These are phyloP conservation scores for Wickerhamiella australiensis DNA, from an alignment of 805 yeast genomes.

Conservation along the genomic window DNA sequence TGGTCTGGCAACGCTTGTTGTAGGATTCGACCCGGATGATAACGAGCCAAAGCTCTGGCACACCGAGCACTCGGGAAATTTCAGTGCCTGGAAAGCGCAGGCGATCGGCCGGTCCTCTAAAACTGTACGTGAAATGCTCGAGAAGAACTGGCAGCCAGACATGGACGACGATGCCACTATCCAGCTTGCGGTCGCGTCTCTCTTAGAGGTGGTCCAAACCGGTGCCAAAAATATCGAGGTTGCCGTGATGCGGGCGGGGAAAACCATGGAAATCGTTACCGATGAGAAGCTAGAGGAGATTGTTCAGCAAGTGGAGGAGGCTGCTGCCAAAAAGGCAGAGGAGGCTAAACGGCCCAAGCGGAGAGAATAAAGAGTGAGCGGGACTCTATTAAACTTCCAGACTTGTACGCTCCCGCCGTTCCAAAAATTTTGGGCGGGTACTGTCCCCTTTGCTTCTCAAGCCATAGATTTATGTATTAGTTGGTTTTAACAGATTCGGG, in stretches of 20 bases:
- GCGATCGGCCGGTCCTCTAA: slow-evolving; percentile 92
- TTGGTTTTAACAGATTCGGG: no score
- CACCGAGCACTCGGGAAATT: slow-evolving; percentile 96
- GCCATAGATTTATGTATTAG: background rate
- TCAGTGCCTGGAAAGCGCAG: slow-evolving; percentile 95
- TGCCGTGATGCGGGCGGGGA: slow-evolving; percentile 66
- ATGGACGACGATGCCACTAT: slow-evolving; percentile 61
- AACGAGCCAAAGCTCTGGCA: slow-evolving; percentile 70
- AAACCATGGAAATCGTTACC: slow-evolving; percentile 43
- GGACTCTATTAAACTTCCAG: no score
- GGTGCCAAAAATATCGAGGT: slow-evolving; percentile 95
- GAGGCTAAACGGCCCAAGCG: slow-evolving; percentile 29
- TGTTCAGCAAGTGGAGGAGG: slow-evolving; percentile 76
- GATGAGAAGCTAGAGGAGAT: slow-evolving; percentile 61
- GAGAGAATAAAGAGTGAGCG: no score
- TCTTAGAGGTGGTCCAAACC: slow-evolving; percentile 93
- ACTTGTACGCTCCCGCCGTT: no score
- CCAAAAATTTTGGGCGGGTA: no score
- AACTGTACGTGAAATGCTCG: slow-evolving; percentile 90
- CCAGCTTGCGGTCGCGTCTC: slow-evolving; percentile 68
- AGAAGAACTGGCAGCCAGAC: slow-evolving; percentile 60
- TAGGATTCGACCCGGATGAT: slow-evolving; percentile 88
- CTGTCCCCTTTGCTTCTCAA: no score
- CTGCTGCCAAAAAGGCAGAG: slow-evolving; percentile 72
- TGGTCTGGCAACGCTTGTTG: slow-evolving; percentile 88